A percentile compares a stretch with the other conserved stretches of the same genome.
Conservation (phyloP, 768 basidiomycete species). For the Boletus subcaerulescens region DNA sequence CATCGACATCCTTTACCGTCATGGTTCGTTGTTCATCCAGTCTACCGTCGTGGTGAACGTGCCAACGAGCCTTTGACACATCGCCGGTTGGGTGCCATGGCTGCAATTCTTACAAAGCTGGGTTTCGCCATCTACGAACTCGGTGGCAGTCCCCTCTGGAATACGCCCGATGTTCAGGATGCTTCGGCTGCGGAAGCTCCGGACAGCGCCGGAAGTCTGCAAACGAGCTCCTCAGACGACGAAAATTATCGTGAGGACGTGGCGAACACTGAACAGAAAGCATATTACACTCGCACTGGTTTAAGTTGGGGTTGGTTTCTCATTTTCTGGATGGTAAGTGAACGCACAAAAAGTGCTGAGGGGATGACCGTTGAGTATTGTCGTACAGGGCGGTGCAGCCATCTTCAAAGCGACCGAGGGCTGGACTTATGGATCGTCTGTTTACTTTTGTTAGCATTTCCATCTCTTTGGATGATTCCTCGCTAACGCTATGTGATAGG, state of each 20-base stretch:
- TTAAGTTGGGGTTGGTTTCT: constrained; percentile 63
- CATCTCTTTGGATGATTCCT: neutral
- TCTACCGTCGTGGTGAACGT: constrained; percentile 15
- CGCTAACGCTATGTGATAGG: constrained; percentile 37
- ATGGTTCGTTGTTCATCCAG: constrained; percentile 21
- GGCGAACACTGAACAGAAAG: constrained; percentile 46
- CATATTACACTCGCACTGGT: constrained; percentile 53
- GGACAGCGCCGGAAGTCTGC: constrained; percentile 10
- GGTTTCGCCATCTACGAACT: constrained; percentile 41
- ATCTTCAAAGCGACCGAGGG: constrained; percentile 69
- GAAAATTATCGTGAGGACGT: constrained; percentile 20
- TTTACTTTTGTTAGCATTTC: constrained; percentile 66
- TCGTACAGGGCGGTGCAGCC: constrained; percentile 54
- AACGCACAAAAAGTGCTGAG: neutral
- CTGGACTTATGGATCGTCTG: constrained; percentile 59
- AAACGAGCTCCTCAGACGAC: constrained; percentile 4
- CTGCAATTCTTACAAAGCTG: constrained; percentile 50
- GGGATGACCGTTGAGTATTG: neutral
- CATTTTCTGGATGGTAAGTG: constrained; percentile 71
- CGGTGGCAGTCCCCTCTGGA: constrained; percentile 4
- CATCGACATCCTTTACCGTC: neutral
- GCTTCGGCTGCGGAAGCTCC: neutral
- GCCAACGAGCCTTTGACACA: constrained; percentile 43
- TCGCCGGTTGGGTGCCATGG: constrained; percentile 57
- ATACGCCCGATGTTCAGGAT: neutral